phyloP scores from a whole-genome alignment of 768 basidiomycete genomes.

The Mycena sanguinolenta region DNA sequence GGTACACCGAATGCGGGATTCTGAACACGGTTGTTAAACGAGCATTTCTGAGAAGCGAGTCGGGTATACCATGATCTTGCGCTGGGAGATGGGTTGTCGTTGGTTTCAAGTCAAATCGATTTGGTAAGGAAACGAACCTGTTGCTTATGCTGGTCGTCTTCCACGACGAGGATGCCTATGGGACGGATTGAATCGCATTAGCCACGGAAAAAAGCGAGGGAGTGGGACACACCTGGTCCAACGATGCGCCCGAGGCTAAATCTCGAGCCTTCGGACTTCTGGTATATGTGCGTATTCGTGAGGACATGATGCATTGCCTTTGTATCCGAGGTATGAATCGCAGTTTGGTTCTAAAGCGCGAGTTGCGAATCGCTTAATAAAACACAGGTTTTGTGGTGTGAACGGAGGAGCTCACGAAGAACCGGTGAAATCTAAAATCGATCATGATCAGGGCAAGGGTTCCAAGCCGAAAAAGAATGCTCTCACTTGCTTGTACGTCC shows the following conservation, averaged over 20 bases:
- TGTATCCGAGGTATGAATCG: conserved; percentile 7
- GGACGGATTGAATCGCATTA: not conserved
- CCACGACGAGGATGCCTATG: conserved; percentile 53
- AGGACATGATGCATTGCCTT: conserved; percentile 31
- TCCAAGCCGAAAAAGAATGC: not conserved
- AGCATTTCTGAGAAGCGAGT: no score
- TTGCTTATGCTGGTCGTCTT: conserved; percentile 41
- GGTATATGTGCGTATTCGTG: conserved; percentile 18
- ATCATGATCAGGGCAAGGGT: not conserved
- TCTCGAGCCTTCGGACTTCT: conserved; percentile 13
- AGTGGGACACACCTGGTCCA: conserved; percentile 19
- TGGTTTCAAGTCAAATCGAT: not conserved
- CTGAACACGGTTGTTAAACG: conserved; percentile 42
- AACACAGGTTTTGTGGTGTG: not conserved
- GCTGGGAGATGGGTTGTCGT: conserved; percentile 23
- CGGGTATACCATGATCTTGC: conserved; percentile 41
- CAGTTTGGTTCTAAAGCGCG: not conserved
- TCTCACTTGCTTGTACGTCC: conserved; percentile 1
- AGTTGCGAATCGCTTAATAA: not conserved
- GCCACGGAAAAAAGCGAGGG: not conserved
- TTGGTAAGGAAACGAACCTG: conserved; percentile 36
- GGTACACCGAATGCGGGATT: conserved; percentile 77
- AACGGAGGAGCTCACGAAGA: not conserved
- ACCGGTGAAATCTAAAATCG: not conserved
- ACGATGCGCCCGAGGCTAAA: conserved; percentile 16